Base-by-base conservation (phyloP, 2,329 filamentous ascomycete species). In the Botrytis fragariae region DNA sequence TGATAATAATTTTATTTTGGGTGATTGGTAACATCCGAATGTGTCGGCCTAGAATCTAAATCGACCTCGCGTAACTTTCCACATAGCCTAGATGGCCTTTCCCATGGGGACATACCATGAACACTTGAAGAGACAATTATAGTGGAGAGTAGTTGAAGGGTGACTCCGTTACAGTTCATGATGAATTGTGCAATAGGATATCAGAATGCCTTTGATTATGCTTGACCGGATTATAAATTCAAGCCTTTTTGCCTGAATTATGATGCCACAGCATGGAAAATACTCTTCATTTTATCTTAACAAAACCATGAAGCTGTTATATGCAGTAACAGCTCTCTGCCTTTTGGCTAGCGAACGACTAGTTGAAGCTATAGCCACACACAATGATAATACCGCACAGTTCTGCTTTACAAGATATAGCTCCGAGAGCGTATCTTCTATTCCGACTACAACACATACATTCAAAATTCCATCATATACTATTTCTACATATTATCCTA, bases 71-170 rank as follows among this genome's bases (percentile, higher is more conserved):
- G 48, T 51, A 51, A 51, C 48, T 51, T 25, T 51, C 25, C 48
- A 51, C 1, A 3, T 51, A 2, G 0, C n/a, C n/a, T n/a, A 51
- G 12, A 25, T 25, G 48, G 4, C 10, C 10, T 14, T 51, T 14
- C 6, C 10, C 25, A n/a, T 6, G 10, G 25, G 25, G 25, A n/a
- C 0, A n/a, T 4, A n/a, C 10, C 25, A 51, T 25, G n/a, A 51
- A 51, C 48, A 51, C 10, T 25, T 12, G n/a, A 14, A 51, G n/a
- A 6, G 9, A n/a, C 4, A 14, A 6, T 51, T n/a, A 25, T 51
- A n/a, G 48, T 0, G n/a, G 5, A 51, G 1, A 51, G 0, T 3
- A 7, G 12, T 1, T n/a, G 1, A 6, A n/a, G 48, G 4, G 2
- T 10, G 7, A 6, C n/a, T 51, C 25, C 25, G 48, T 51, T 14